Conservation (phyloP, 2,329 filamentous ascomycete genomes). For the Arthroderma uncinatum region DNA sequence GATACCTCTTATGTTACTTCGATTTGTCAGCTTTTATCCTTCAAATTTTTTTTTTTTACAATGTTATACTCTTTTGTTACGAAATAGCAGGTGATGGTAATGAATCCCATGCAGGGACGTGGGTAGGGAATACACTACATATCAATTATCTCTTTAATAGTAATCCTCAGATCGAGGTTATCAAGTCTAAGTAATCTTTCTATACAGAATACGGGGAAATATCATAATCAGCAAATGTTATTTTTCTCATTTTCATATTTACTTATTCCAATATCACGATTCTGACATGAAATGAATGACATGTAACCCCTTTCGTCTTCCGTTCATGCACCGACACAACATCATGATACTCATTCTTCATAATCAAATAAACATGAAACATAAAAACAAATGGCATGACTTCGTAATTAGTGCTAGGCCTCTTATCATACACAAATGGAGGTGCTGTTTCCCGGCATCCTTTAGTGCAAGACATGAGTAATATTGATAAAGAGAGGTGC, state of each 20-base stretch:
- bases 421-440: not conserved
- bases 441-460: constrained; percentile 2
- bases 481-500: not conserved
- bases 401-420: constrained; percentile 3
- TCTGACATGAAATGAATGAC: not conserved
- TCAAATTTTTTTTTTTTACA: not conserved
- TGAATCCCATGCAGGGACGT: not conserved
- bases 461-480: not conserved
- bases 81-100: not conserved
- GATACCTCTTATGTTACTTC: not conserved
- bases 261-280: not conserved
- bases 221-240: not conserved
- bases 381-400: constrained; percentile 1
- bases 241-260: not conserved
- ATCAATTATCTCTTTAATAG: too few relatives aligned
- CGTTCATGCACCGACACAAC: not conserved
- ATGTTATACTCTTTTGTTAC: not conserved
- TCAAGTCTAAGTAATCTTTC: too few relatives aligned
- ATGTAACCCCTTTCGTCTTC: not conserved
- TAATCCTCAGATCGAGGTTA: too few relatives aligned
- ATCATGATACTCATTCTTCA: not conserved
- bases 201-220: not conserved
- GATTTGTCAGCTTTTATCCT: not conserved
- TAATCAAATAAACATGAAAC: not conserved
- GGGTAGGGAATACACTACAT: not conserved